Conservation (phyloP, 2,329 filamentous ascomycete species). For the Claviceps africana region DNA sequence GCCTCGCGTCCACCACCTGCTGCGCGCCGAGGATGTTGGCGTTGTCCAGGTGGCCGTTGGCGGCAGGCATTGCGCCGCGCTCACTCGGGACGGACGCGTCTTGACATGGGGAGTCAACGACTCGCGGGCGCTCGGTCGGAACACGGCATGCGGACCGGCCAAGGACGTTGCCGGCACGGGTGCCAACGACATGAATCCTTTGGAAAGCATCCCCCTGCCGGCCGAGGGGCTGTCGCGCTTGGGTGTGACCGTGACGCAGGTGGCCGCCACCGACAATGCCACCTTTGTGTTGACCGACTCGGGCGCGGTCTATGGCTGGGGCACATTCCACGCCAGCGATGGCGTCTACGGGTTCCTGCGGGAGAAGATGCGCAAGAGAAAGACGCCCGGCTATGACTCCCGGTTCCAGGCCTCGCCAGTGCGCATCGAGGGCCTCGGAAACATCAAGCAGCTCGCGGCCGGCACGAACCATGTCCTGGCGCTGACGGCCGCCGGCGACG, state of each 20-base stretch:
- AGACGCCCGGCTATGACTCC: conserved; percentile 11
- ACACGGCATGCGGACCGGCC: conserved; percentile 31
- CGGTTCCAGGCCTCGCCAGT: conserved; percentile 19
- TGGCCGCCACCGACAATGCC: conserved; percentile 50
- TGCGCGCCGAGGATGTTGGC: conserved; percentile 29
- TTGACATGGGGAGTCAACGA: conserved; percentile 57
- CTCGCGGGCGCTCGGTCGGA: conserved; percentile 47
- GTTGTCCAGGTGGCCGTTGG: conserved; percentile 50
- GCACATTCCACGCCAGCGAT: conserved; percentile 46
- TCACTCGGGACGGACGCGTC: conserved; percentile 49
- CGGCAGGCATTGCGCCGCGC: conserved; percentile 48
- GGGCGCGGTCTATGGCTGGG: conserved; percentile 62
- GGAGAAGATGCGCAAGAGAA: conserved; percentile 22
- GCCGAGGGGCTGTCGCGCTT: conserved; percentile 34
- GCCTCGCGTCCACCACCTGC: conserved; percentile 33
- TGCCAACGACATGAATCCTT: conserved; percentile 36
- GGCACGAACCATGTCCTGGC: conserved; percentile 55
- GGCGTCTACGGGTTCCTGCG: conserved; percentile 7
- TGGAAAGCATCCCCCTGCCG: conserved; percentile 38
- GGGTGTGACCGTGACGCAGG: conserved; percentile 41
- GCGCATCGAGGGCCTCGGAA: conserved; percentile 39
- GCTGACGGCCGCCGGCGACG: conserved; percentile 37
- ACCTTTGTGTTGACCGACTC: conserved; percentile 57
- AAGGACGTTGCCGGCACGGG: conserved; percentile 24
- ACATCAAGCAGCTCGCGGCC: conserved; percentile 44